Conservation (phyloP, 2,329 filamentous ascomycete species). For the Amylocarpus encephaloides region DNA sequence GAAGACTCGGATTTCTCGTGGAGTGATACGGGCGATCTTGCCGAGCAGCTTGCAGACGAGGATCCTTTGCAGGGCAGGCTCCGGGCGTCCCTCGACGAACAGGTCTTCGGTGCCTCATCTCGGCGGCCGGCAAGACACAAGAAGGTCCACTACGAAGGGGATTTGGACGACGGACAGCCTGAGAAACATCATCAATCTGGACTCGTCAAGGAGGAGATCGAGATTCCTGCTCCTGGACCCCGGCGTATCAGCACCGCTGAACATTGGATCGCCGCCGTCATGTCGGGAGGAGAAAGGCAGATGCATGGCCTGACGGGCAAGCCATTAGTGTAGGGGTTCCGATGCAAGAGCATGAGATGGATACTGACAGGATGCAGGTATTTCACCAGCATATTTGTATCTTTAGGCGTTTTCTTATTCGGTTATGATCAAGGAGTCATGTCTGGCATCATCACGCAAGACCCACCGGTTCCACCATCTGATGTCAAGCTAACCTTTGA, state of each 20-base stretch:
- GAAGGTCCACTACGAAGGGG: slow-evolving; percentile 61
- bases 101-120: slow-evolving; percentile 46
- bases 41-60: slow-evolving; percentile 79
- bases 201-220: slow-evolving; percentile 68
- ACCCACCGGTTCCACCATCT: slow-evolving; percentile 7
- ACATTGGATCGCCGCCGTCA: slow-evolving; percentile 71
- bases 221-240: slow-evolving; percentile 63
- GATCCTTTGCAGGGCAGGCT: slow-evolving; percentile 72
- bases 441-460: slow-evolving; percentile 65
- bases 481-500: slow-evolving; percentile 13
- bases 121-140: slow-evolving; percentile 48
- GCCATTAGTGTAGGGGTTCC: slow-evolving; percentile 68
- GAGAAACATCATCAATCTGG: slow-evolving; percentile 34
- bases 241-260: slow-evolving; percentile 60
- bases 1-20: slow-evolving; percentile 69
- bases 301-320: slow-evolving; percentile 93
- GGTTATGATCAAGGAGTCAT: slow-evolving; percentile 89
- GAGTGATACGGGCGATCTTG: slow-evolving; percentile 92
- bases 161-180: slow-evolving; percentile 34
- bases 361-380: slow-evolving; percentile 51
- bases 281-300: slow-evolving; percentile 71
- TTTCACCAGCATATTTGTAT: slow-evolving; percentile 89
- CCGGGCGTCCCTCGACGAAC: slow-evolving; percentile 57
- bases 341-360: not conserved
- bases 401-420: slow-evolving; percentile 80